A percentile compares a stretch with the other conserved stretches of the same genome.
These are phyloP conservation scores for Cordyceps tenuipes DNA, from an alignment of 2,329 filamentous ascomycete genomes.

Conservation along the genomic window DNA sequence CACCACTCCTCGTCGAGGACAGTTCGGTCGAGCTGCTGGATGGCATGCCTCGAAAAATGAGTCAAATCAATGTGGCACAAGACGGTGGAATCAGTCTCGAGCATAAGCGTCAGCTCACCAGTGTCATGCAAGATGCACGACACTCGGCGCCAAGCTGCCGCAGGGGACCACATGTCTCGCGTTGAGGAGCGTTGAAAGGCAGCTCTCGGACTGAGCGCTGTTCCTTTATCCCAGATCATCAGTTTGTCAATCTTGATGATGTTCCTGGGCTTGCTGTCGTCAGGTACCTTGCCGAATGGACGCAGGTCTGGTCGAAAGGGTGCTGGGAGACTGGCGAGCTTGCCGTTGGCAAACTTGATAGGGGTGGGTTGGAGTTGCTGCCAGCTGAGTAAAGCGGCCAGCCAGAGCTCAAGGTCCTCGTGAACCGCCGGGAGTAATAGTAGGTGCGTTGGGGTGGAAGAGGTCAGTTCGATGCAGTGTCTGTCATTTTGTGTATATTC, in stretches of 20 bases:
- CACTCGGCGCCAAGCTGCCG: conserved; percentile 72
- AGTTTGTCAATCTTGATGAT: conserved; percentile 96
- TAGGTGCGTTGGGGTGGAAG: conserved; percentile 50
- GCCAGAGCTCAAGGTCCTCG: conserved; percentile 69
- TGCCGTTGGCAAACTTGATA: conserved; percentile 42
- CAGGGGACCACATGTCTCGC: conserved; percentile 43
- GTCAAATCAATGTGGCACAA: conserved; percentile 80
- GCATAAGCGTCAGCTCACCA: conserved; percentile 84
- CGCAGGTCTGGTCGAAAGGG: conserved; percentile 35
- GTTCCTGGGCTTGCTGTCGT: conserved; percentile 37
- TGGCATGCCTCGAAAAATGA: conserved; percentile 78
- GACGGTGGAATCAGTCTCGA: conserved; percentile 72
- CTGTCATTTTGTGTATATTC: conserved; percentile 35
- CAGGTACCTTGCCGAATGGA: conserved; percentile 29
- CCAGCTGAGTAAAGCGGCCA: conserved; percentile 74
- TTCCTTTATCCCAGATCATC: conserved; percentile 80
- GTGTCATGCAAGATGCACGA: conserved; percentile 94
- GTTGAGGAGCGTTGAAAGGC: conserved; percentile 51
- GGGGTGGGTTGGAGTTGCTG: conserved; percentile 60
- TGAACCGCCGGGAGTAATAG: conserved; percentile 55
- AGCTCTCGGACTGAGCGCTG: conserved; percentile 44
- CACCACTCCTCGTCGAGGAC: conserved; percentile 90
- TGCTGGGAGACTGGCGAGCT: conserved; percentile 23
- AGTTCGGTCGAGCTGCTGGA: conserved; percentile 83
- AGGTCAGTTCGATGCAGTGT: conserved; percentile 45